Base-by-base conservation (phyloP, 129 eudicot genomes). In the Helianthus annuus region DNA sequence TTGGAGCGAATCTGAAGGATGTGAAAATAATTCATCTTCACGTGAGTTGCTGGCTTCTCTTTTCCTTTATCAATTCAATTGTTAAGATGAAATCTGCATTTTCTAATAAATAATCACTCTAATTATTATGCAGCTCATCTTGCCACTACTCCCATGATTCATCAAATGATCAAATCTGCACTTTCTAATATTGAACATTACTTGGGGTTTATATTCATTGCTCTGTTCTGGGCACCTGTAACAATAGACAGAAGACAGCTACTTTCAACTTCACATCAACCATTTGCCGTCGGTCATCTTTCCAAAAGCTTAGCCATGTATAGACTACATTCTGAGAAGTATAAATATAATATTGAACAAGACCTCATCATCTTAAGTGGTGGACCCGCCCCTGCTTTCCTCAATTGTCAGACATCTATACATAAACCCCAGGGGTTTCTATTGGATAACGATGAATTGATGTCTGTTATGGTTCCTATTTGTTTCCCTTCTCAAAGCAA, bases 181-280 rank as follows among this genome's bases (percentile, higher is more conserved):
- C 42, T 38, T 38, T 38, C 42, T n/a, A n/a, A n/a, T n/a, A n/a
- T n/a, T n/a, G n/a, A n/a, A n/a, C n/a, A n/a, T n/a, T n/a, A n/a
- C n/a, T n/a, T n/a, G n/a, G n/a, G n/a, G n/a, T n/a, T n/a, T n/a
- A n/a, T n/a, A n/a, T n/a, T n/a, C n/a, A n/a, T n/a, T n/a, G n/a
- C n/a, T n/a, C n/a, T n/a, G 60, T 72, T 72, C 17, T 72, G 77
- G 68, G 69, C 69, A 48, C 69, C 77, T 17, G 61, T 72, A 29
- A 49, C 1, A 62, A 48, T 17, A 40, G 48, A 1, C 32, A 12
- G 61, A 11, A 72, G 38, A 60, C 34, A 9, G 16, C 12, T 46
- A 32, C 77, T 72, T 48, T 60, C 77, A 48, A 61, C 77, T 29
- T 72, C 77, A 16, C 61, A 12, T 46, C 69, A 72, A 72, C 69